phyloP scores from a whole-genome alignment of 73 alveolate species.

The Durusdinium trenchii region DNA sequence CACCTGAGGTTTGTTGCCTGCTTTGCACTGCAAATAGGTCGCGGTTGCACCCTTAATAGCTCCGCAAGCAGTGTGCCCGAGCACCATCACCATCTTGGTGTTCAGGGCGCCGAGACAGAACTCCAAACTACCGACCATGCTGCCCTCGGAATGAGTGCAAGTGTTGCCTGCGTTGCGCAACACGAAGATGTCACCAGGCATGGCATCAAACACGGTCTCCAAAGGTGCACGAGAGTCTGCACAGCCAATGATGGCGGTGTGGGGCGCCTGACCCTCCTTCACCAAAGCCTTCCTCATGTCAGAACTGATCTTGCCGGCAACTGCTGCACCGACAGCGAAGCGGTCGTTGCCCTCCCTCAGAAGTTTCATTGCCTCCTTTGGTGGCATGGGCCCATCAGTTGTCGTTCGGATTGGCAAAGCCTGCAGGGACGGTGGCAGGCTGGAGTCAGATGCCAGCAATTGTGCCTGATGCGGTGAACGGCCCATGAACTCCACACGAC shows the following conservation, averaged over 20 bases:
- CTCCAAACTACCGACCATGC: slow-evolving; percentile 33
- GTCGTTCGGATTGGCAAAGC: slow-evolving; percentile 49
- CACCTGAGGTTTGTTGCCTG: slow-evolving; percentile 5
- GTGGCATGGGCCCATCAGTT: slow-evolving; percentile 35
- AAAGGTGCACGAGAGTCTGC: slow-evolving; percentile 45
- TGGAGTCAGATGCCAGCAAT: slow-evolving; percentile 1
- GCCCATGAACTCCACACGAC: slow-evolving; percentile 56
- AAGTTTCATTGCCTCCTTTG: slow-evolving; percentile 44
- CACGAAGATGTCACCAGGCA: slow-evolving; percentile 66
- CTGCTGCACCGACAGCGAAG: slow-evolving; percentile 25
- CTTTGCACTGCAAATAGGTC: not conserved
- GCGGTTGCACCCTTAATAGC: slow-evolving; percentile 63
- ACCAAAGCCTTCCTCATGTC: slow-evolving; percentile 38
- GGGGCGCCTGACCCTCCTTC: slow-evolving; percentile 42
- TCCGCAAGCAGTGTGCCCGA: slow-evolving; percentile 66
- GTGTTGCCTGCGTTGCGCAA: slow-evolving; percentile 83
- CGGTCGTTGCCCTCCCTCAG: slow-evolving; percentile 71
- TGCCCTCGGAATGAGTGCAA: slow-evolving; percentile 34
- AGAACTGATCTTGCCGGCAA: not conserved
- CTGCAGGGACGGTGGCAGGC: slow-evolving; percentile 45
- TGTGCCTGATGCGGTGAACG: slow-evolving; percentile 55
- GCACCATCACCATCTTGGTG: slow-evolving; percentile 35
- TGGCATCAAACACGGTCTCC: not conserved
- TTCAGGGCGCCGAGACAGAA: slow-evolving; percentile 30
- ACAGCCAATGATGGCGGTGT: slow-evolving; percentile 34